Evolutionary conservation across 345 rosid species (phyloP).

Genomic region (Anacardium occidentale): DNA sequence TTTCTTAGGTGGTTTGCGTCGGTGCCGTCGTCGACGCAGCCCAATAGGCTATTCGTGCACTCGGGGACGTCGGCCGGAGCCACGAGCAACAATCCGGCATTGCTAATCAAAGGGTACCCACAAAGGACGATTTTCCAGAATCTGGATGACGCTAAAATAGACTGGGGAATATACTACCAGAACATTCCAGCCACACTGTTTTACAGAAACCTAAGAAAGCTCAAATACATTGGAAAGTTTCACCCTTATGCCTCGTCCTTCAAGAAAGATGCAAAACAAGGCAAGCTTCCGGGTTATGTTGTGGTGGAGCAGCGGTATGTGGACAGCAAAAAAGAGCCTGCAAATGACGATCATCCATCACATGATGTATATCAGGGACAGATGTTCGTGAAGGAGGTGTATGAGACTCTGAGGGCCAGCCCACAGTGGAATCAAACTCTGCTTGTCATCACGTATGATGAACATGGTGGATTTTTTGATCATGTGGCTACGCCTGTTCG

Average conservation of each 20-base stretch:
- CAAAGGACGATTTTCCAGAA: conserved; percentile 82
- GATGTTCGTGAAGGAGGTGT: conserved; percentile 81
- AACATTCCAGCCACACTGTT: conserved; percentile 79
- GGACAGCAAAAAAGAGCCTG: conserved; percentile 54
- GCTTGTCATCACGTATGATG: conserved; percentile 81
- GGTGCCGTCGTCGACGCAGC: conserved; percentile 87
- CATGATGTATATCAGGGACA: conserved; percentile 91
- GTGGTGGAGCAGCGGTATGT: conserved; percentile 88
- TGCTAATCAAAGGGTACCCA: conserved; percentile 66
- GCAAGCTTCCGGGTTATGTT: conserved; percentile 63
- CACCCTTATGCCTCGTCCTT: conserved; percentile 48
- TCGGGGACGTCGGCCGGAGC: conserved; percentile 78
- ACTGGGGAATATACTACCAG: conserved; percentile 83
- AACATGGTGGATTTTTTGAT: conserved; percentile 91
- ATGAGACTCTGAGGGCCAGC: conserved; percentile 79
- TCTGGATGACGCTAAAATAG: conserved; percentile 45
- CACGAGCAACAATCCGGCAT: conserved; percentile 66
- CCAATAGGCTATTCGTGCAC: conserved; percentile 77
- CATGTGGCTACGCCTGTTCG: conserved; percentile 82
- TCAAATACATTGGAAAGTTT: conserved; percentile 56
- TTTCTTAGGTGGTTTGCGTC: conserved; percentile 76
- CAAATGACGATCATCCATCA: conserved; percentile 87
- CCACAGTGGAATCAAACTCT: conserved; percentile 90
- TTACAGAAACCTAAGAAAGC: conserved; percentile 65
- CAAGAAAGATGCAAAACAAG: conserved; percentile 50